phyloP scores from a whole-genome alignment of 257 asterid species.

The Mitragyna speciosa region DNA sequence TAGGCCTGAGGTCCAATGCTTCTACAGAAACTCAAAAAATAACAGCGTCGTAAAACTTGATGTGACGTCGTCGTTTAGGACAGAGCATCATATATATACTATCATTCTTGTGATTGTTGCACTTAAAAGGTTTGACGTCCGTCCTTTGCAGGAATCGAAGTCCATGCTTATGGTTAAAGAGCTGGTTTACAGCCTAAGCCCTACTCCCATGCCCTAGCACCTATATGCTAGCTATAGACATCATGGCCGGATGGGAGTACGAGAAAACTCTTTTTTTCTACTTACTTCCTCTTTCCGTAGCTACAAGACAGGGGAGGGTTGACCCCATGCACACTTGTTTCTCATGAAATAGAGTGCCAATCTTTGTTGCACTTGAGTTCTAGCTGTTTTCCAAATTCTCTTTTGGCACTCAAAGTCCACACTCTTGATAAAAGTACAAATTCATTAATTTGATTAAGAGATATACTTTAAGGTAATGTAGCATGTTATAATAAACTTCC shows the following conservation, averaged over 20 bases:
- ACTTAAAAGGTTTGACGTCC: conserved; percentile 22
- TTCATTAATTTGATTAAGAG: no score
- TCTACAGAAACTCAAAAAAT: no score
- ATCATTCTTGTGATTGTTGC: conserved; percentile 25
- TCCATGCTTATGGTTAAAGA: not conserved
- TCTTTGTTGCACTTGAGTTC: not conserved
- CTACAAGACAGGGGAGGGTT: not conserved
- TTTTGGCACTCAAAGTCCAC: not conserved
- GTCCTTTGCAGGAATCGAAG: conserved; percentile 15
- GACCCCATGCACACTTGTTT: not conserved
- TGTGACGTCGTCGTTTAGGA: not conserved
- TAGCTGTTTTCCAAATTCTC: not conserved
- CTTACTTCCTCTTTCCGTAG: not conserved
- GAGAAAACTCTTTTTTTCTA: no score
- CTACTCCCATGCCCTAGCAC: not conserved
- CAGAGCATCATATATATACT: not conserved
- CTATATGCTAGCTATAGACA: not conserved
- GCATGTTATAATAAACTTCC: no score
- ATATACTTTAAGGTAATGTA: no score
- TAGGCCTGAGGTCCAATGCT: no score
- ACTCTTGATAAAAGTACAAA: not conserved
- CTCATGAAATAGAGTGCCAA: not conserved
- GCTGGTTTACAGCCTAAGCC: not conserved
- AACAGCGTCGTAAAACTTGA: no score
- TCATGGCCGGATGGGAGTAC: no score